These are phyloP conservation scores for Mycena rosella DNA, from an alignment of 768 basidiomycete species.

Conservation along the genomic window DNA sequence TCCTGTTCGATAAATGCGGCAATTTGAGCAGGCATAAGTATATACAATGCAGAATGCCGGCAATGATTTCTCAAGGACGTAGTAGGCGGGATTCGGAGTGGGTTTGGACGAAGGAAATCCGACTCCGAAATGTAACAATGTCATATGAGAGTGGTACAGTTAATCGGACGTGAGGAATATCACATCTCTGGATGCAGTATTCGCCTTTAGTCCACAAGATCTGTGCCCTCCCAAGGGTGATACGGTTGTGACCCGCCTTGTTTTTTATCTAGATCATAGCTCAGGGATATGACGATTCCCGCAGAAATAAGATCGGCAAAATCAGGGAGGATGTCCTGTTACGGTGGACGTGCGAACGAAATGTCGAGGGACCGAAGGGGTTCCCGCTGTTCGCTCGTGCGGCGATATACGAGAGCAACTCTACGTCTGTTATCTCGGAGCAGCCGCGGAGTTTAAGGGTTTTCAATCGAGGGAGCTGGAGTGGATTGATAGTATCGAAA, in stretches of 20 bases:
- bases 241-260: not conserved
- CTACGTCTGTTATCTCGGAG: not conserved
- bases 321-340: slow-evolving; percentile 7
- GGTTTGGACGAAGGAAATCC: too few species aligned
- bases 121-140: too few species aligned
- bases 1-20: too few species aligned
- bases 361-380: not conserved
- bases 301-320: not conserved
- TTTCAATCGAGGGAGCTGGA: not conserved
- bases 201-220: not conserved
- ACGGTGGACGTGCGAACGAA: not conserved
- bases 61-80: too few species aligned
- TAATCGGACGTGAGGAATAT: too few species aligned
- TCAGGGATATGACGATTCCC: not conserved
- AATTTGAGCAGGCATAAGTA: too few species aligned
- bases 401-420: not conserved
- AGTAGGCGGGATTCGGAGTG: too few species aligned
- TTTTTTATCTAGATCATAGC: not conserved
- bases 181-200: too few species aligned
- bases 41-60: too few species aligned
- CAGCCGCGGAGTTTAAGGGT: not conserved
- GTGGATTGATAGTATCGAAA: not conserved
- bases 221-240: slow-evolving; percentile 9
- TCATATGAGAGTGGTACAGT: too few species aligned
- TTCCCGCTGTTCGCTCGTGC: not conserved